A percentile compares a stretch with the other conserved stretches of the same genome.
These are phyloP conservation scores for Globisporangium camurandrum DNA, from an alignment of 352 stramenopile species.

Conservation along the genomic window DNA sequence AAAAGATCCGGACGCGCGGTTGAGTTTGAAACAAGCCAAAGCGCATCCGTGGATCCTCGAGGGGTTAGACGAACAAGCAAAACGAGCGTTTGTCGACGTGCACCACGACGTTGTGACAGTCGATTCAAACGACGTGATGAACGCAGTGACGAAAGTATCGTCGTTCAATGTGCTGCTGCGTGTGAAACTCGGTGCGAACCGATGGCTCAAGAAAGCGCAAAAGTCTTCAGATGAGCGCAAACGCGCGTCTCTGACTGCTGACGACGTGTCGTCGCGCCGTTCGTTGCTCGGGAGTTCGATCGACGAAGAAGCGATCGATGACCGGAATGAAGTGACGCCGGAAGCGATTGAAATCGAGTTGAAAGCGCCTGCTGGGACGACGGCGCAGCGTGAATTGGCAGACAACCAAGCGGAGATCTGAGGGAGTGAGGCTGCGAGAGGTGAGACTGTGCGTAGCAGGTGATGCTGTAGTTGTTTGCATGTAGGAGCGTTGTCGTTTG, in stretches of 20 bases:
- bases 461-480: neutral
- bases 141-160: conserved; percentile 64
- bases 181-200: conserved; percentile 71
- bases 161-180: conserved; percentile 69
- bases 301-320: no score
- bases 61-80: conserved; percentile 30
- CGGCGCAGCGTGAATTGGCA: neutral
- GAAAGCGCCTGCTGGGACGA: conserved; percentile 4
- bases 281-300: conserved; percentile 15
- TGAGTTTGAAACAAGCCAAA: conserved; percentile 63
- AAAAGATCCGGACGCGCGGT: conserved; percentile 67
- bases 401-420: conserved; percentile 47
- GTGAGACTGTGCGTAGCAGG: no score
- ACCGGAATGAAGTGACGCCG: no score
- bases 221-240: conserved; percentile 46
- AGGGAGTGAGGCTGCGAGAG: no score
- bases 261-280: conserved; percentile 4
- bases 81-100: conserved; percentile 38
- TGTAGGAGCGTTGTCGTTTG: no score
- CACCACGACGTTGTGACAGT: conserved; percentile 49
- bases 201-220: conserved; percentile 68
- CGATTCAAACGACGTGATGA: conserved; percentile 47
- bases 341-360: neutral
- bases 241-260: conserved; percentile 19
- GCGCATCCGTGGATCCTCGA: conserved; percentile 58